Evolutionary conservation across 2,329 filamentous ascomycete species (phyloP).

Genomic region (Delphinella strobiligena): DNA sequence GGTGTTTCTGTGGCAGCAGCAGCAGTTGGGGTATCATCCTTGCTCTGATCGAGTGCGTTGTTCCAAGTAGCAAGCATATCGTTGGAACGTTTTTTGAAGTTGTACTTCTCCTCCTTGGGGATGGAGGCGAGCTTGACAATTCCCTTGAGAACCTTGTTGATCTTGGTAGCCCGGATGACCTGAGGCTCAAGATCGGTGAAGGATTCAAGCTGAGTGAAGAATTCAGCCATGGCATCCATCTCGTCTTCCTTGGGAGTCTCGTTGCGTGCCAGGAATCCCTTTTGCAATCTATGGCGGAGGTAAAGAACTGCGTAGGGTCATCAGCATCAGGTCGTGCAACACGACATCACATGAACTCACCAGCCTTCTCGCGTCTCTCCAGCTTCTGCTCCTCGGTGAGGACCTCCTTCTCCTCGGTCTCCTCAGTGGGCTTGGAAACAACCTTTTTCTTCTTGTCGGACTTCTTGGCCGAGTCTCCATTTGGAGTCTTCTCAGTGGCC

Average conservation of each 20-base stretch:
- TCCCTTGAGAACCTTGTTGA: constrained; percentile 95
- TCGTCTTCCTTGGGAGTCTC: constrained; percentile 76
- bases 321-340: background rate
- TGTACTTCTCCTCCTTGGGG: constrained; percentile 75
- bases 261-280: constrained; percentile 78
- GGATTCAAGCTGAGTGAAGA: constrained; percentile 67
- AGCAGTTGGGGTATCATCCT: constrained; percentile 12
- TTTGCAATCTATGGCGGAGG: constrained; percentile 86
- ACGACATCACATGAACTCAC: constrained; percentile 21
- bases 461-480: constrained; percentile 24
- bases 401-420: constrained; percentile 39
- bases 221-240: constrained; percentile 67
- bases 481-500: constrained; percentile 30
- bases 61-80: constrained; percentile 81
- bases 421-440: constrained; percentile 48
- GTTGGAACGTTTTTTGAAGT: constrained; percentile 77
- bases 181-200: constrained; percentile 72
- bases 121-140: constrained; percentile 81
- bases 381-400: constrained; percentile 43
- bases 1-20: constrained; percentile 13
- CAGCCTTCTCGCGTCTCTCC: constrained; percentile 46
- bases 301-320: constrained; percentile 54
- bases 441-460: constrained; percentile 14
- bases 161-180: constrained; percentile 86
- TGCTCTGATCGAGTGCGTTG: constrained; percentile 46